Percentiles rank a stretch among this genome's conserved stretches.
These are phyloP conservation scores for Escallonia rubra DNA, from an alignment of 129 eudicot genomes.

Conservation along the genomic window DNA sequence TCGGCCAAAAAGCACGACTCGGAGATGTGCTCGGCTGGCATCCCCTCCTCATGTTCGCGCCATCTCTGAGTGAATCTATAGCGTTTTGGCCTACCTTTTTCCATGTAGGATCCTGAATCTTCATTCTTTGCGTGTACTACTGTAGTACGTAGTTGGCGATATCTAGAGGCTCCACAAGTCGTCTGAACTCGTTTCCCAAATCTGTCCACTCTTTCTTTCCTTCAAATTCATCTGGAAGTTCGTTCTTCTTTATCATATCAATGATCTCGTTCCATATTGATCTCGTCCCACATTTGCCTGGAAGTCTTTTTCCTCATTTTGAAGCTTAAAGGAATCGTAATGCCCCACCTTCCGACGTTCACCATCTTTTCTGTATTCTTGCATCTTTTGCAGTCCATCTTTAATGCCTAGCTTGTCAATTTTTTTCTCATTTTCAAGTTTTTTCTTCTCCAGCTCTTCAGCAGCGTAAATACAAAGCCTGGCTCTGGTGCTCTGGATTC, in stretches of 20 bases:
- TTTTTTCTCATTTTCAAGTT: constrained; percentile 36
- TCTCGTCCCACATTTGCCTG: constrained; percentile 61
- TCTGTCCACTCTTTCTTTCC: constrained; percentile 65
- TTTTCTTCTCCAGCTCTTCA: constrained; percentile 74
- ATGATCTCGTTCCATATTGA: constrained; percentile 89
- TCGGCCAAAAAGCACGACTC: constrained; percentile 89
- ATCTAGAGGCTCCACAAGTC: constrained; percentile 77
- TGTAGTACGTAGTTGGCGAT: constrained; percentile 84
- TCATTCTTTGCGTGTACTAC: constrained; percentile 78
- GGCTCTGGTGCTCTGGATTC: constrained; percentile 61
- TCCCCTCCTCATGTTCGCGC: constrained; percentile 57
- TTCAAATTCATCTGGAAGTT: constrained; percentile 89
- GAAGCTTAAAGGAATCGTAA: constrained; percentile 82
- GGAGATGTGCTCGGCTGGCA: constrained; percentile 32
- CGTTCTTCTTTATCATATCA: constrained; percentile 82
- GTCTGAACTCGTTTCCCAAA: constrained; percentile 60
- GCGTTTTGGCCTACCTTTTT: constrained; percentile 67
- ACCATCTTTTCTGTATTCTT: constrained; percentile 52
- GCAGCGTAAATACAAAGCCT: constrained; percentile 84
- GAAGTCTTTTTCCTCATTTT: constrained; percentile 57
- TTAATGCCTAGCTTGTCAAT: constrained; percentile 41
- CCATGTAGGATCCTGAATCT: constrained; percentile 80
- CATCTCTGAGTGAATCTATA: constrained; percentile 74
- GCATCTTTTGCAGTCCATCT: constrained; percentile 26
- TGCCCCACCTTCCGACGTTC: constrained; percentile 49